phyloP scores from a whole-genome alignment of 1,139 yeast species.

The Suhomyces bolitotheri region DNA sequence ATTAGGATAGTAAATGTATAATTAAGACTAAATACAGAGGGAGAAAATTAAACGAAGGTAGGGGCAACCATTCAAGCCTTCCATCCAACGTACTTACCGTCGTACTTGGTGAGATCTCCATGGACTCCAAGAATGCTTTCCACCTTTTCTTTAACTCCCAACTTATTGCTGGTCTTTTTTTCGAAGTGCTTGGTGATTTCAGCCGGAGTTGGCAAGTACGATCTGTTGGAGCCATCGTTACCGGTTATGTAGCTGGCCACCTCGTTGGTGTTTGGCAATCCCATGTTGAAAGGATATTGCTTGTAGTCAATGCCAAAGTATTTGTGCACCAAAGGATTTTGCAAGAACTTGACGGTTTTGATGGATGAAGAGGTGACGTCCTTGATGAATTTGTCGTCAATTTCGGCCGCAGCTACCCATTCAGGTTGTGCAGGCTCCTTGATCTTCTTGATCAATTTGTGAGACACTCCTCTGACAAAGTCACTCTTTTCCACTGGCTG shows the following conservation, averaged over 20 bases:
- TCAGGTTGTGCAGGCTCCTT: constrained; percentile 51
- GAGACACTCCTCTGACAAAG: constrained; percentile 75
- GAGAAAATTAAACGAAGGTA: not conserved
- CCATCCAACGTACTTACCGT: constrained; percentile 65
- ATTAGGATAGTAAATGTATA: constrained; percentile 12
- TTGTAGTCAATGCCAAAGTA: constrained; percentile 54
- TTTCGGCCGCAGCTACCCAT: constrained; percentile 42
- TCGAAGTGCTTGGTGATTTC: constrained; percentile 68
- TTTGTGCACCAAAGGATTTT: constrained; percentile 42
- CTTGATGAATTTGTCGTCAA: constrained; percentile 24
- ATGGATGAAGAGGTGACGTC: constrained; percentile 26
- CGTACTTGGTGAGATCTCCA: constrained; percentile 59
- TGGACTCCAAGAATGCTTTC: constrained; percentile 57
- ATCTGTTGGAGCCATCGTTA: constrained; percentile 59
- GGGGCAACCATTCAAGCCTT: constrained; percentile 16
- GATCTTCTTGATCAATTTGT: constrained; percentile 67
- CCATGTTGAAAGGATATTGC: constrained; percentile 74
- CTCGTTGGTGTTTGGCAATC: constrained; percentile 71
- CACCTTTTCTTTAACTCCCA: constrained; percentile 64
- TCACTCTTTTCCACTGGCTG: constrained; percentile 56
- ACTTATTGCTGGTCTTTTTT: constrained; percentile 49
- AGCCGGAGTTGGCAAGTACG: constrained; percentile 63
- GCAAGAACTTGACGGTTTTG: constrained; percentile 31
- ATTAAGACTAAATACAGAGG: constrained; percentile 6
- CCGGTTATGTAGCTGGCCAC: constrained; percentile 64